A percentile compares a stretch with the other conserved stretches of the same genome.
Evolutionary conservation across 106 monocot genomes (phyloP).

Genomic region (Cymbidium sinense): DNA sequence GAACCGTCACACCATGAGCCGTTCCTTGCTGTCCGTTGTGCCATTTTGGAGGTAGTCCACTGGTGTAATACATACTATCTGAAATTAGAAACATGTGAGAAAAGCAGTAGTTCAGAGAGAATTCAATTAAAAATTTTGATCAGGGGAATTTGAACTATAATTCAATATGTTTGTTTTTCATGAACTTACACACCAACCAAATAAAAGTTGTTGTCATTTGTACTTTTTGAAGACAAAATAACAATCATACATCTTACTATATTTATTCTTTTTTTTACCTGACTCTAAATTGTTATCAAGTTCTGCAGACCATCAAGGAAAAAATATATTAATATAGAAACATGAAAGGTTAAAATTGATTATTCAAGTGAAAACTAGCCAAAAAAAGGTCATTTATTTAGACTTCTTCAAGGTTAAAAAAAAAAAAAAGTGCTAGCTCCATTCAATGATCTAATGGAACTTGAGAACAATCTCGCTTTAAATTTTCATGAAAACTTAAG

Average conservation of each 20-base stretch:
- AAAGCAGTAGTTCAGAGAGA: background rate
- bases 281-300: background rate
- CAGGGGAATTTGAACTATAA: background rate
- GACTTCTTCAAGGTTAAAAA: too few relatives aligned
- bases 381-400: too few relatives aligned
- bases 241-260: background rate
- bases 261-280: too few relatives aligned
- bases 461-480: too few relatives aligned
- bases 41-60: slow-evolving; percentile 30
- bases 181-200: background rate
- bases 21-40: slow-evolving; percentile 4
- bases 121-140: background rate
- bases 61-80: slow-evolving; percentile 17
- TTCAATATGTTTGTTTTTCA: background rate
- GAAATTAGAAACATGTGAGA: background rate
- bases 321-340: too few relatives aligned
- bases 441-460: too few relatives aligned
- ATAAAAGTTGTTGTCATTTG: background rate
- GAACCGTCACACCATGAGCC: slow-evolving; percentile 19
- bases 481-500: too few relatives aligned
- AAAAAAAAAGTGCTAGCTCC: too few relatives aligned
- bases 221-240: background rate
- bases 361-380: too few relatives aligned
- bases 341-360: too few relatives aligned
- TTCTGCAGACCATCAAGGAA: too few relatives aligned